phyloP scores from a whole-genome alignment of 2,329 filamentous ascomycete genomes.

The Fusarium protoensiforme region DNA sequence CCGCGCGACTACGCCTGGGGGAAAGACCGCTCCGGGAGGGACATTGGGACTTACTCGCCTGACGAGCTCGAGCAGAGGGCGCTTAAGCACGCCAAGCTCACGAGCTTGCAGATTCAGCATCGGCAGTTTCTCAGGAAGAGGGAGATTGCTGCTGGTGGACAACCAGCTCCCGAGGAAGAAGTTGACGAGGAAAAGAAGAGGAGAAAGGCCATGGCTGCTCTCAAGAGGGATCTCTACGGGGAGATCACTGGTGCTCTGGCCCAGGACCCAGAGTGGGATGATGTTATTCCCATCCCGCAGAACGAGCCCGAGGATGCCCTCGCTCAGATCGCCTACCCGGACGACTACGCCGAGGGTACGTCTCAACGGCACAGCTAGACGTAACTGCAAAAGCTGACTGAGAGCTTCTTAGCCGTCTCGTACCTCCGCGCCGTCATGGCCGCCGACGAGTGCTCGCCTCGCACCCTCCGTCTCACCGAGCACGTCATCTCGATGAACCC shows the following conservation, averaged over 20 bases:
- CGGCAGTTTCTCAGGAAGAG: constrained; percentile 56
- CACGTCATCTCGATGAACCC: constrained; percentile 94
- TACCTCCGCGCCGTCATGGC: constrained; percentile 97
- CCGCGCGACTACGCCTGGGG: constrained; percentile 59
- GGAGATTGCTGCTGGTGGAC: constrained; percentile 41
- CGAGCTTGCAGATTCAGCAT: constrained; percentile 57
- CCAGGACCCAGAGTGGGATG: constrained; percentile 82
- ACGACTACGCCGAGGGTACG: constrained; percentile 84
- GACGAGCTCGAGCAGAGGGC: constrained; percentile 58
- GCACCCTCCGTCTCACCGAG: constrained; percentile 84
- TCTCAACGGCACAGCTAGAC: constrained; percentile 9
- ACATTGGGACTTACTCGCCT: constrained; percentile 60
- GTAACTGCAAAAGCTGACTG: constrained; percentile 25
- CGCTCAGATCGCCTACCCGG: constrained; percentile 91
- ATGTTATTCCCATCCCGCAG: constrained; percentile 84
- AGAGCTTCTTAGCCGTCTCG: constrained; percentile 72
- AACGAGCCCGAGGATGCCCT: constrained; percentile 86
- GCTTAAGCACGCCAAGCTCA: constrained; percentile 55
- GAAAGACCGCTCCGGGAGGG: constrained; percentile 60
- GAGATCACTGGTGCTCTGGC: constrained; percentile 58
- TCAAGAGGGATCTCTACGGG: constrained; percentile 65
- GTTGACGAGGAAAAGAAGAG: constrained; percentile 58
- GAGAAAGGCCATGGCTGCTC: constrained; percentile 61
- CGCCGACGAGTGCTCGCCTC: constrained; percentile 81
- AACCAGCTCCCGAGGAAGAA: constrained; percentile 48